Conservation (phyloP, 768 basidiomycete species). For the Tephrocybe sp. region DNA sequence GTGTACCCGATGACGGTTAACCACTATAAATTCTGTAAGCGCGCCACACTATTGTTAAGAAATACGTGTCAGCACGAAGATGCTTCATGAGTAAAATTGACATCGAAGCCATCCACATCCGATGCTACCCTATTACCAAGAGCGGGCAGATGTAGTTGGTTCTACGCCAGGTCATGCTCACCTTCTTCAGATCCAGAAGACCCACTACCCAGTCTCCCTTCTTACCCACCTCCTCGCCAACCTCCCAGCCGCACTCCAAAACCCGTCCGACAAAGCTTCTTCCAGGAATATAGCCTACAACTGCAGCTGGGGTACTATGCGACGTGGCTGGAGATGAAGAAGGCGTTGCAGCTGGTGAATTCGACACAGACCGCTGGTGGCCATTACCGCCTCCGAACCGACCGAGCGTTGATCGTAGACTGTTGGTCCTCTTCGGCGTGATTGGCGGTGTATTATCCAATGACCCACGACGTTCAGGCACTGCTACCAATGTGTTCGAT, state of each 20-base stretch:
- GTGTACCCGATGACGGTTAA: conserved; percentile 76
- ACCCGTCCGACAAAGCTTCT: conserved; percentile 85
- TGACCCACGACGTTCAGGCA: conserved; percentile 5
- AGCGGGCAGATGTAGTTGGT: background rate
- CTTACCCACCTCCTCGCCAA: conserved; percentile 60
- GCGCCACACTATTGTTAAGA: conserved; percentile 66
- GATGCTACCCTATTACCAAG: background rate
- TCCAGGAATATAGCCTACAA: conserved; percentile 83
- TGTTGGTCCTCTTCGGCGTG: conserved; percentile 18
- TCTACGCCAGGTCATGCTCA: conserved; percentile 32
- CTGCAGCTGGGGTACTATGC: conserved; percentile 20
- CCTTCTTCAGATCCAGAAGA: conserved; percentile 77
- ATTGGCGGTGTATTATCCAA: conserved; percentile 8
- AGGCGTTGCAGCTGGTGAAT: background rate
- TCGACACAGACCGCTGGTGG: conserved; percentile 3
- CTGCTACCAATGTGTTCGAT: background rate
- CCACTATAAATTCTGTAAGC: conserved; percentile 84
- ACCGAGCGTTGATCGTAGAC: conserved; percentile 21
- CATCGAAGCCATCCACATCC: conserved; percentile 1
- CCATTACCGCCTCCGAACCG: conserved; percentile 13
- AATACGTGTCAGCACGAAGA: conserved; percentile 17
- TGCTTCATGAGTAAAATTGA: background rate
- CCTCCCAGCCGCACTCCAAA: conserved; percentile 81
- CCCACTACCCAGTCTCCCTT: conserved; percentile 90
- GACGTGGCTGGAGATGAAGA: background rate